Conservation (phyloP, 164 flowering plant species). For the Nelumbo lutea region DNA sequence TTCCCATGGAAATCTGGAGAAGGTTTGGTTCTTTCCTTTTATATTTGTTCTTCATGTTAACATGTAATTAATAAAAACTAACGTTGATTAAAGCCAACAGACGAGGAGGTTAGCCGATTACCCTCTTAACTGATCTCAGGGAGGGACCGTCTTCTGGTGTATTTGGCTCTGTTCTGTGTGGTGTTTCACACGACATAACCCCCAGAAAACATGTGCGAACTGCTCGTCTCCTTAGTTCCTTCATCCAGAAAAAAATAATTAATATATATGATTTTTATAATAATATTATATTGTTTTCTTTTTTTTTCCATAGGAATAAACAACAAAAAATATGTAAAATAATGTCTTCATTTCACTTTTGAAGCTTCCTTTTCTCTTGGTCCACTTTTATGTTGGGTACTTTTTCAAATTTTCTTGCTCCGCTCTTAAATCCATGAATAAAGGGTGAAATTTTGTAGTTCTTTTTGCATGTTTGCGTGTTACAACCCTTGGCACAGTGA, state of each 20-base stretch:
- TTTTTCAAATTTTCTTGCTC: not conserved
- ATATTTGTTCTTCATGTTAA: not conserved
- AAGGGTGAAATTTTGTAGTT: not conserved
- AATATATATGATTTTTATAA: not conserved
- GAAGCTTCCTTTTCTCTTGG: not conserved
- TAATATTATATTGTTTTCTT: not conserved
- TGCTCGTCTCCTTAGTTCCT: not conserved
- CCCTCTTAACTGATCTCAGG: not conserved
- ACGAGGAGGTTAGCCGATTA: not conserved
- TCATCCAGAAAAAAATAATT: not conserved
- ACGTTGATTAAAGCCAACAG: not conserved
- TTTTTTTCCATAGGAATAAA: not conserved
- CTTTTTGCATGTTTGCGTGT: not conserved
- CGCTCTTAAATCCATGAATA: not conserved
- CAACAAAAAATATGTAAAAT: too few species aligned
- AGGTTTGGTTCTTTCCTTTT: not conserved
- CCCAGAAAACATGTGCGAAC: not conserved
- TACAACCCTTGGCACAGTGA: conserved; percentile 12
- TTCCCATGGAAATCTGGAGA: too few species aligned
- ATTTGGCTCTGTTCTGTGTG: too few species aligned
- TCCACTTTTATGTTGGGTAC: not conserved
- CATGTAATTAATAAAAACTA: too few species aligned
- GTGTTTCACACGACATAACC: not conserved
- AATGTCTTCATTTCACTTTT: not conserved
- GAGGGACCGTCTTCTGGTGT: too few species aligned